Evolutionary conservation across 2,329 filamentous ascomycete genomes (phyloP).

Genomic region (Cladosporium sphaerospermum): DNA sequence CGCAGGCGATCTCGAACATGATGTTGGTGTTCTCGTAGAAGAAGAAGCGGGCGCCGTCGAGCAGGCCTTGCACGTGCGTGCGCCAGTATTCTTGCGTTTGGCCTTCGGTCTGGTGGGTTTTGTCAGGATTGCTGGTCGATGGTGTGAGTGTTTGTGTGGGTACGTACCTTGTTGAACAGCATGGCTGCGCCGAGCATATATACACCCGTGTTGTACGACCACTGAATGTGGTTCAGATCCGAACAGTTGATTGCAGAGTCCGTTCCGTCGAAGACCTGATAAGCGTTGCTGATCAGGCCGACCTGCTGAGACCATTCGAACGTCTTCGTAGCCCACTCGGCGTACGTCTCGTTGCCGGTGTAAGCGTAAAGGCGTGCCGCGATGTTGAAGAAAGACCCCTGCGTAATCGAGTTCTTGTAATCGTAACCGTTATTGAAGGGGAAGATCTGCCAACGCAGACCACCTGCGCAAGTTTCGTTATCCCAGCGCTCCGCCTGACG

Average conservation of each 20-base stretch:
- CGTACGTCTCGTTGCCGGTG: conserved; percentile 48
- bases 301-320: conserved; percentile 37
- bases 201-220: conserved; percentile 41
- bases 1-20: conserved; percentile 43
- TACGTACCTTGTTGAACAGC: conserved; percentile 37
- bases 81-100: conserved; percentile 18
- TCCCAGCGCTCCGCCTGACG: conserved; percentile 34
- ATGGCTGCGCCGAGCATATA: conserved; percentile 43
- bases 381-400: conserved; percentile 47
- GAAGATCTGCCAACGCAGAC: conserved; percentile 36
- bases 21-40: conserved; percentile 30
- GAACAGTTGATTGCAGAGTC: conserved; percentile 42
- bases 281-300: conserved; percentile 52
- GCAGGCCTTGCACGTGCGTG: conserved; percentile 19
- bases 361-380: conserved; percentile 37
- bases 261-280: conserved; percentile 43
- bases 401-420: conserved; percentile 47
- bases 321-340: conserved; percentile 53
- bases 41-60: conserved; percentile 32
- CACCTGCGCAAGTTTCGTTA: conserved; percentile 31
- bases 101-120: conserved; percentile 17
- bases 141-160: neutral
- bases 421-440: conserved; percentile 45
- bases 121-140: neutral
- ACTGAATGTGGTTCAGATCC: conserved; percentile 41